A percentile compares a stretch with the other conserved stretches of the same genome.
Conservation (phyloP, 1,284 basidiomycete genomes). For the Sanguinoderma infundibulare region DNA sequence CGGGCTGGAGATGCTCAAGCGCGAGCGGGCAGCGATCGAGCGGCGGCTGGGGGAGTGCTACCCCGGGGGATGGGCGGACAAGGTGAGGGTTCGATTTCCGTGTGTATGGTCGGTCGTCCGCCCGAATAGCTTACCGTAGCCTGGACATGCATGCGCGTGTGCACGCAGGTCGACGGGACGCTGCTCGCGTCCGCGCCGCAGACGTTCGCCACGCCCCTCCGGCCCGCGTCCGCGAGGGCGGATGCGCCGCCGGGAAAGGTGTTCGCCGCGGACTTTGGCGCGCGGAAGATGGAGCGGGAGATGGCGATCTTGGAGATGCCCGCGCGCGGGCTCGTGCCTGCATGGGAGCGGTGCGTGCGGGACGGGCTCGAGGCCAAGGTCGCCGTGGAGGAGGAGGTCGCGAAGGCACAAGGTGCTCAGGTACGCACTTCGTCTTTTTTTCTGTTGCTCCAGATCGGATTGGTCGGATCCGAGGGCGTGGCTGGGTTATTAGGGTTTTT, state of each 20-base stretch:
- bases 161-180: conserved; percentile 44
- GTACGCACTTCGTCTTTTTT: conserved; percentile 44
- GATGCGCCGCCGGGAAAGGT: conserved; percentile 29
- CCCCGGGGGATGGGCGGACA: conserved; percentile 42
- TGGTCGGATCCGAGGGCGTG: neutral
- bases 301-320: conserved; percentile 51
- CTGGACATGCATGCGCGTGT: too few species aligned
- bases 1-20: conserved; percentile 54
- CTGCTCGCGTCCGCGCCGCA: conserved; percentile 37
- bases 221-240: conserved; percentile 25
- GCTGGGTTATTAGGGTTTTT: neutral
- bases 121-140: too few species aligned
- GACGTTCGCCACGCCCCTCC: conserved; percentile 40
- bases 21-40: conserved; percentile 51
- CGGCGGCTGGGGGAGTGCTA: conserved; percentile 42
- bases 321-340: conserved; percentile 36
- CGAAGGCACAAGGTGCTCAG: conserved; percentile 46
- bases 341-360: conserved; percentile 53
- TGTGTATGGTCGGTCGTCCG: too few species aligned
- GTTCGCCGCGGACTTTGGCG: conserved; percentile 51
- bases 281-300: conserved; percentile 46
- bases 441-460: too few species aligned
- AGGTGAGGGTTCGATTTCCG: conserved; percentile 36
- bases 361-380: conserved; percentile 47
- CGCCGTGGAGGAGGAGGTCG: conserved; percentile 55